These are phyloP conservation scores for Aspergillus ochraceus DNA, from an alignment of 2,329 filamentous ascomycete species.

Conservation along the genomic window DNA sequence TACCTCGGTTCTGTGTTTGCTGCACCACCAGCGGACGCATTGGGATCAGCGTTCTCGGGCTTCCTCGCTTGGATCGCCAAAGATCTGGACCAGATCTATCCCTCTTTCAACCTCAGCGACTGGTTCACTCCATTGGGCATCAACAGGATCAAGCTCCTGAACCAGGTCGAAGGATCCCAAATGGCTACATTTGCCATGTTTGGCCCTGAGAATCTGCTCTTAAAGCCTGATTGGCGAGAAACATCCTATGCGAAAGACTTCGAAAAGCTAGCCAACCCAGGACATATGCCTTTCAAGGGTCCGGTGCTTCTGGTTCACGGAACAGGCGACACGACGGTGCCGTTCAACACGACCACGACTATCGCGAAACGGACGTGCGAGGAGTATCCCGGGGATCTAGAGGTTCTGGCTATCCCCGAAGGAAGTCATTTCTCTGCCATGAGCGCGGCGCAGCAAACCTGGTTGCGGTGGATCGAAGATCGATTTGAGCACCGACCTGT, in stretches of 20 bases:
- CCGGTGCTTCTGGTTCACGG: constrained; percentile 18
- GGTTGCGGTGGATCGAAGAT: constrained; percentile 19
- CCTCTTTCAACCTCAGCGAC: constrained; percentile 15
- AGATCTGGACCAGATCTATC: constrained; percentile 12
- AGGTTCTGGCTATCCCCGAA: constrained; percentile 9
- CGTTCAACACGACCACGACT: constrained; percentile 9
- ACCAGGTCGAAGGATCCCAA: constrained; percentile 16
- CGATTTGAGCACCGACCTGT: constrained; percentile 12
- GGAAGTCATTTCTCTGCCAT: constrained; percentile 16
- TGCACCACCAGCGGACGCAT: constrained; percentile 6
- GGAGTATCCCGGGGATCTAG: constrained; percentile 8
- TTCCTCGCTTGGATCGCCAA: constrained; percentile 19
- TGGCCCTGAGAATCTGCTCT: constrained; percentile 1
- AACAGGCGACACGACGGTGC: constrained; percentile 8
- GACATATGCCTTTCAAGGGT: constrained; percentile 11
- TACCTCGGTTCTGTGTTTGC: constrained; percentile 10
- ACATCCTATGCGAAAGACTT: constrained; percentile 13
- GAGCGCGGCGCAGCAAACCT: constrained; percentile 15
- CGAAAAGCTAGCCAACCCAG: constrained; percentile 14
- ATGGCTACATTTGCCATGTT: constrained; percentile 12
- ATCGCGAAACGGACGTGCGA: constrained; percentile 10
- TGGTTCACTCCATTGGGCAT: constrained; percentile 18
- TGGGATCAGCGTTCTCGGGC: background rate
- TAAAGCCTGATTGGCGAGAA: constrained; percentile 12
- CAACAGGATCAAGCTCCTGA: constrained; percentile 12